Evolutionary conservation across 306 rosid genomes (phyloP), one percentile per base, ranked within the genome.

Genomic region (Luffa acutangula): DNA sequence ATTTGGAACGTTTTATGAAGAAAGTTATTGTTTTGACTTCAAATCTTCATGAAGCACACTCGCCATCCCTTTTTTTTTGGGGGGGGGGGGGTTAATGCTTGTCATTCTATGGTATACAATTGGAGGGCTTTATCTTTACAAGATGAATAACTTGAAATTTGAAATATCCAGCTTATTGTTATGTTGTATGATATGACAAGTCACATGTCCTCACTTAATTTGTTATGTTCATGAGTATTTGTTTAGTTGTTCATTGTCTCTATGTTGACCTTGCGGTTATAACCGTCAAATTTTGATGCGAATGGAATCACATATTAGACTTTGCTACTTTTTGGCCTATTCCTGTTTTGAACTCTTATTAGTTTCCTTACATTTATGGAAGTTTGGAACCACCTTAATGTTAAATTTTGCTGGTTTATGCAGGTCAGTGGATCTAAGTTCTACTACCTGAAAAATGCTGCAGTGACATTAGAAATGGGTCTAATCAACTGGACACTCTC

Each of bases 361-460:
- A 31, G 59, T 73, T 12, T 25, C 78, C 43, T 31, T 12, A 25
- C 0, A 14, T 56, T 53, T 80, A 58, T 39, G 49, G 67, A 57
- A 71, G 74, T 52, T 42, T 42, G 10, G 48, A 53, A 59, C 76
- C 18, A 78, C 56, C 53, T 78, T 70, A 25, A 63, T 82, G 69
- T 83, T 60, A 76, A 67, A 14, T 77, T 77, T 58, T 76, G 20
- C 79, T 83, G 76, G 11, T 54, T 80, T 54, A 69, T 84, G 70
- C 91, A 93, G 99, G 97, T 93, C 83, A 93, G 99, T 63, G 99
- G 99, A 64, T 93, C 99, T 58, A 95, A 92, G 79, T 95, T 95
- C 82, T 95, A 91, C 88, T 95, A 92, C 88, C 88, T 95, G 56
- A 95, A 95, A 84, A 95, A 95, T 74, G 97, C 89, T 80, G 98